Conservation (phyloP, 495 filamentous ascomycete genomes). For the Aspergillus sclerotiicarbonarius region DNA sequence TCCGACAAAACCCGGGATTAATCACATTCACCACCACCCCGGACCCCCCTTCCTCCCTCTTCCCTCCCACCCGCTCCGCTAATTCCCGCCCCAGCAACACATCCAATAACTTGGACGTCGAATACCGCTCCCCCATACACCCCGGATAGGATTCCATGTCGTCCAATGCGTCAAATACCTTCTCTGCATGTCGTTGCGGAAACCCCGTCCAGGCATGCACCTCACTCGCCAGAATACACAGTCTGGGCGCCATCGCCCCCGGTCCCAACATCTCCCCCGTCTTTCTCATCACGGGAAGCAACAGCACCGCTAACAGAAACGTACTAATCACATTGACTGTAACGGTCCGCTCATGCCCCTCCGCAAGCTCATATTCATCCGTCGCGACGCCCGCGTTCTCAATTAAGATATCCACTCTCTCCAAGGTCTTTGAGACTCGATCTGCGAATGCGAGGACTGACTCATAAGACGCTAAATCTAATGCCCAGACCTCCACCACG, state of each 20-base stretch:
- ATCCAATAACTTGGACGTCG: constrained; percentile 52
- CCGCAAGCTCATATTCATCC: constrained; percentile 20
- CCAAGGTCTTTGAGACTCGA: constrained; percentile 28
- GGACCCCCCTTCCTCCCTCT: too few species aligned
- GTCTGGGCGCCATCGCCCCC: constrained; percentile 18
- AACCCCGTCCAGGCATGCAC: constrained; percentile 36
- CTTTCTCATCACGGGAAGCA: constrained; percentile 41
- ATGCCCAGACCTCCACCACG: constrained; percentile 50
- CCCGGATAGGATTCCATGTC: too few species aligned
- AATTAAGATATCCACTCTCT: constrained; percentile 40
- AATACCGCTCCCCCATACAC: constrained; percentile 39
- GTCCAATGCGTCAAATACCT: constrained; percentile 35
- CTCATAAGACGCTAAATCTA: constrained; percentile 49
- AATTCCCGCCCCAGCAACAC: constrained; percentile 49
- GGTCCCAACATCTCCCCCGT: constrained; percentile 27
- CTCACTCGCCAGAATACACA: constrained; percentile 40
- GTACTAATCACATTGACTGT: constrained; percentile 56
- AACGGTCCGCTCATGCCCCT: constrained; percentile 47
- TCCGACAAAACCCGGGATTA: constrained; percentile 53
- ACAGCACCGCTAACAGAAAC: constrained; percentile 42
- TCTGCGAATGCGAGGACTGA: constrained; percentile 41
- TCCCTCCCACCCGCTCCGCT: constrained; percentile 26
- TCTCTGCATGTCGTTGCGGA: constrained; percentile 27
- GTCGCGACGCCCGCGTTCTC: constrained; percentile 47
- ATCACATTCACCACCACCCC: constrained; percentile 53